phyloP scores from a whole-genome alignment of 176 grass and related monocot genomes.

The Cenchrus purpureus region DNA sequence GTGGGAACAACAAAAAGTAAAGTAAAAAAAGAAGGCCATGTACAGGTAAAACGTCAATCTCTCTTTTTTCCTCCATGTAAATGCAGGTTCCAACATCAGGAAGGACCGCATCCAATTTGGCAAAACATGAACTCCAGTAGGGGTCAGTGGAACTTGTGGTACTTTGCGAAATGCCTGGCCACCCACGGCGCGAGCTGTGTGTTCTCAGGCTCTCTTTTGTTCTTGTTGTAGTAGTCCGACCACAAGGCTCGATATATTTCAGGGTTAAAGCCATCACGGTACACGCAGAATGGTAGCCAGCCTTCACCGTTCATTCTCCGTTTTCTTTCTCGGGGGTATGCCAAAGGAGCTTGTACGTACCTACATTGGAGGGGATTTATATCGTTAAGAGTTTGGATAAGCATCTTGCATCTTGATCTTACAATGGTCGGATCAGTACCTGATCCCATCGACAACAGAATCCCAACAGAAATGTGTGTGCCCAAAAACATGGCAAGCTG shows the following conservation, averaged over 20 bases:
- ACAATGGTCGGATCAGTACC: constrained; percentile 50
- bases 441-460: constrained; percentile 74
- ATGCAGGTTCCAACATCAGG: constrained; percentile 35
- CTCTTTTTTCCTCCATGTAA: constrained; percentile 28
- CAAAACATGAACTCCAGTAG: constrained; percentile 12
- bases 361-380: constrained; percentile 32
- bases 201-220: constrained; percentile 84
- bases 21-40: constrained; percentile 22
- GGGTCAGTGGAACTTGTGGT: constrained; percentile 46
- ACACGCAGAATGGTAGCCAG: constrained; percentile 93
- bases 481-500: constrained; percentile 88
- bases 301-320: constrained; percentile 74
- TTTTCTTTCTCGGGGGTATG: constrained; percentile 85
- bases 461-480: constrained; percentile 99
- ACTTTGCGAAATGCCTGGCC: constrained; percentile 76
- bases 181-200: constrained; percentile 94
- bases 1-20: constrained; percentile 14
- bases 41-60: constrained; percentile 52
- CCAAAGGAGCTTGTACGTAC: constrained; percentile 90
- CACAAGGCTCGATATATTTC: constrained; percentile 78
- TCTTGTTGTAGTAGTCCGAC: constrained; percentile 87
- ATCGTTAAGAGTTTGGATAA: neutral
- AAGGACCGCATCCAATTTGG: constrained; percentile 25
- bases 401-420: constrained; percentile 14
- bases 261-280: constrained; percentile 70